Conservation (phyloP, 225 moss, liverwort and hornwort genomes). For the Pseudisothecium myosuroides region DNA sequence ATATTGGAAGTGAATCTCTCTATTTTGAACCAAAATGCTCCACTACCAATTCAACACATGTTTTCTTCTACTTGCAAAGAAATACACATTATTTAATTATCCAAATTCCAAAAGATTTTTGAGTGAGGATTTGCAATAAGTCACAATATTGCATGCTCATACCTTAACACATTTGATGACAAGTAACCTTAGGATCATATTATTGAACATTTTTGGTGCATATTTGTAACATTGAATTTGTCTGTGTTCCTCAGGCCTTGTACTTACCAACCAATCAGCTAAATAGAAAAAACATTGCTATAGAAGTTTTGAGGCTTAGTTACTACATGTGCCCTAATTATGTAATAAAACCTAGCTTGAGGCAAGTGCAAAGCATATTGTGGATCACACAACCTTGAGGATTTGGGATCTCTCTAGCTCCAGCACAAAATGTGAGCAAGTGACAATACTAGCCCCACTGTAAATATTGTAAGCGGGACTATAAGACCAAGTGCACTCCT, state of each 20-base stretch:
- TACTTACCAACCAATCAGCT: no score
- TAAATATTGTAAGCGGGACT: background rate
- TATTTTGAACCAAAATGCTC: background rate
- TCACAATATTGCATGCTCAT: background rate
- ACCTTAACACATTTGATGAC: background rate
- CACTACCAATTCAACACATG: fast-evolving
- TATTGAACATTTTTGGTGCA: background rate
- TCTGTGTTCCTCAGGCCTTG: background rate
- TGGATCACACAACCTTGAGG: background rate
- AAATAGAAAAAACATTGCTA: background rate
- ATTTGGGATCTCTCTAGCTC: background rate
- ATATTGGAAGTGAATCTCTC: background rate
- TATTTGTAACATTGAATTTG: background rate
- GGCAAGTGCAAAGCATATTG: background rate
- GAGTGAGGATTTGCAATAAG: background rate
- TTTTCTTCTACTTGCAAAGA: background rate
- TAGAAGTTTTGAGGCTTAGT: background rate
- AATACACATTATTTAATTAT: background rate
- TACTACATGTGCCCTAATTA: no score
- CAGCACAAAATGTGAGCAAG: background rate
- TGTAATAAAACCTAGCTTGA: no score
- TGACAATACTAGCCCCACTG: background rate
- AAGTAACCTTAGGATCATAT: no score
- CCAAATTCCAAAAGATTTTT: background rate
- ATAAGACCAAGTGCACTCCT: background rate